These are phyloP conservation scores for Trichocladium uniseriatum DNA, from an alignment of 495 filamentous ascomycete genomes.

Conservation along the genomic window DNA sequence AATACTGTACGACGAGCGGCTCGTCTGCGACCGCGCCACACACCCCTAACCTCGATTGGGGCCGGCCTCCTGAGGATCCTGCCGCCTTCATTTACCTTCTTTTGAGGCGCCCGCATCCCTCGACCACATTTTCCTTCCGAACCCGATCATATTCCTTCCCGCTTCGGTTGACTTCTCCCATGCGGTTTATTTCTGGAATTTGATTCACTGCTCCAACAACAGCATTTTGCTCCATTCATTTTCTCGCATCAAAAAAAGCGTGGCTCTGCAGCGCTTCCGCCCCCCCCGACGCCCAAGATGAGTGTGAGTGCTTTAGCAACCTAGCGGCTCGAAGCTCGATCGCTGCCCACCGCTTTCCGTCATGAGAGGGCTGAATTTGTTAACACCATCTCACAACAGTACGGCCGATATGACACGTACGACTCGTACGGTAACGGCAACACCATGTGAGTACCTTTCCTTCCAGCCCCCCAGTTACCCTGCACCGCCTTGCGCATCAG, in stretches of 20 bases:
- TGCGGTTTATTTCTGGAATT: background rate
- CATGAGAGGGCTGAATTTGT: background rate
- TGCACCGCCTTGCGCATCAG: too few relatives aligned
- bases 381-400: constrained; percentile 26
- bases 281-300: constrained; percentile 26
- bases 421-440: background rate
- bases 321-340: background rate
- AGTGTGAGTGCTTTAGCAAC: constrained; percentile 32
- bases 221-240: background rate
- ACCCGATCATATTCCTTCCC: background rate
- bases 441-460: background rate
- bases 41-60: constrained; percentile 22
- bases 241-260: background rate
- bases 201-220: background rate
- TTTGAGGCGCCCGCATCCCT: constrained; percentile 2
- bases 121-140: background rate
- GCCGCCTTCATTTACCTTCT: constrained; percentile 14
- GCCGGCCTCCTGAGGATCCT: constrained; percentile 25
- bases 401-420: constrained; percentile 14
- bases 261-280: constrained; percentile 2
- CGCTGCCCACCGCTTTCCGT: too few relatives aligned
- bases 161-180: background rate
- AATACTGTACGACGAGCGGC: background rate
- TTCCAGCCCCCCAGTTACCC: too few relatives aligned
- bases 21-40: constrained; percentile 20